Conservation (phyloP, 2,329 filamentous ascomycete species). For the Fusarium staphyleae region DNA sequence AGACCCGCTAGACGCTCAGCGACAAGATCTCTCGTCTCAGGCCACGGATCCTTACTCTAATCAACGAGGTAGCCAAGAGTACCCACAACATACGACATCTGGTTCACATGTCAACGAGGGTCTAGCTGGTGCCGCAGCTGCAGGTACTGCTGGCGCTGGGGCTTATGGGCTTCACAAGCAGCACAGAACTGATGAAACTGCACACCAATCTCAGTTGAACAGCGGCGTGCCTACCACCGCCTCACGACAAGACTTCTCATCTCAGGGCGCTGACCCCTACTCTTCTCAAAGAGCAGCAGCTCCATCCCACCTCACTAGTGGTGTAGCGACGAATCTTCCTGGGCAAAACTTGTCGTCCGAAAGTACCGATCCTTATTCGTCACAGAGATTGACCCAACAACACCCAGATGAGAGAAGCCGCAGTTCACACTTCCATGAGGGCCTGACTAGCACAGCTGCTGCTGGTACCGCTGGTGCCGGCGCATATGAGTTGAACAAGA, state of each 20-base stretch:
- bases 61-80: neutral
- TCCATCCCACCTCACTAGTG: neutral
- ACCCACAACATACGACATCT: neutral
- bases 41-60: neutral
- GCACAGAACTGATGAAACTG: neutral
- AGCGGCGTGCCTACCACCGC: neutral
- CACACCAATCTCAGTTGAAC: neutral
- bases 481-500: conserved; percentile 4
- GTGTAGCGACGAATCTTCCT: neutral
- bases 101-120: conserved; percentile 19
- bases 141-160: conserved; percentile 7
- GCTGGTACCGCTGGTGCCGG: conserved; percentile 4
- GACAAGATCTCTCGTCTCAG: neutral
- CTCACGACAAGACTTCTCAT: neutral
- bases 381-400: neutral
- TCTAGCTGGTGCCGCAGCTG: neutral
- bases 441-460: neutral
- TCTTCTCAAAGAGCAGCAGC: neutral
- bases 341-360: neutral
- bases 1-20: neutral
- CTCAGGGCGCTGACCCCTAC: neutral
- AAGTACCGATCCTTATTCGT: neutral
- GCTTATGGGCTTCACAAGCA: conserved; percentile 15
- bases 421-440: conserved; percentile 6
- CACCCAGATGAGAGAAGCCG: neutral